Conservation (phyloP, 2,329 filamentous ascomycete species). For the Pseudogymnoascus sp. region DNA sequence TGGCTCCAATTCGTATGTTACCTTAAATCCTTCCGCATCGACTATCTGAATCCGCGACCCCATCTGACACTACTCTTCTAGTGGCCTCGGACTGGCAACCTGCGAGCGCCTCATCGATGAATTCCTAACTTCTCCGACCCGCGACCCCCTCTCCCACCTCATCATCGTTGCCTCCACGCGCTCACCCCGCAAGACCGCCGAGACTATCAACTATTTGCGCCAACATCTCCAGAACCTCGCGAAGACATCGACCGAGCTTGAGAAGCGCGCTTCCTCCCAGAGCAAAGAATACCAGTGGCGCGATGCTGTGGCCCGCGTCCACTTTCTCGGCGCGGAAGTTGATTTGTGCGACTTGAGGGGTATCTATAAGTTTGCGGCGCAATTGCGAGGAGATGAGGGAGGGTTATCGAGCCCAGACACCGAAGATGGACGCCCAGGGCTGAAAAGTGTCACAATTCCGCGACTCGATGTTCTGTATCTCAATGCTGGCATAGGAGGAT, state of each 20-base stretch:
- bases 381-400: slow-evolving; percentile 9
- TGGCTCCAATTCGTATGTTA: slow-evolving; percentile 44
- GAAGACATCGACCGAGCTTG: slow-evolving; percentile 40
- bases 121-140: slow-evolving; percentile 64
- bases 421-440: slow-evolving; percentile 22
- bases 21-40: not conserved
- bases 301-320: slow-evolving; percentile 43
- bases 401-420: slow-evolving; percentile 27
- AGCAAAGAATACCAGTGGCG: slow-evolving; percentile 42
- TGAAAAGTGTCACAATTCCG: slow-evolving; percentile 52
- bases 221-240: slow-evolving; percentile 52
- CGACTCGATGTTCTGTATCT: slow-evolving; percentile 73
- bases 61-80: slow-evolving; percentile 37
- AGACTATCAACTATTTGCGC: slow-evolving; percentile 60
- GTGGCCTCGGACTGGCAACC: slow-evolving; percentile 79
- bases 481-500: slow-evolving; percentile 86
- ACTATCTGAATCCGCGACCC: not conserved
- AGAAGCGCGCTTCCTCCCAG: slow-evolving; percentile 45
- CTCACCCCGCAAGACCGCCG: slow-evolving; percentile 62
- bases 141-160: slow-evolving; percentile 60
- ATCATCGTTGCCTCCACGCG: slow-evolving; percentile 81
- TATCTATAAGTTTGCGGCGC: slow-evolving; percentile 33
- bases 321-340: slow-evolving; percentile 51
- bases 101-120: slow-evolving; percentile 83
- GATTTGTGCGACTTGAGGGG: slow-evolving; percentile 53